Evolutionary conservation across 345 rosid species (phyloP).

Genomic region (Moricandia arvensis): DNA sequence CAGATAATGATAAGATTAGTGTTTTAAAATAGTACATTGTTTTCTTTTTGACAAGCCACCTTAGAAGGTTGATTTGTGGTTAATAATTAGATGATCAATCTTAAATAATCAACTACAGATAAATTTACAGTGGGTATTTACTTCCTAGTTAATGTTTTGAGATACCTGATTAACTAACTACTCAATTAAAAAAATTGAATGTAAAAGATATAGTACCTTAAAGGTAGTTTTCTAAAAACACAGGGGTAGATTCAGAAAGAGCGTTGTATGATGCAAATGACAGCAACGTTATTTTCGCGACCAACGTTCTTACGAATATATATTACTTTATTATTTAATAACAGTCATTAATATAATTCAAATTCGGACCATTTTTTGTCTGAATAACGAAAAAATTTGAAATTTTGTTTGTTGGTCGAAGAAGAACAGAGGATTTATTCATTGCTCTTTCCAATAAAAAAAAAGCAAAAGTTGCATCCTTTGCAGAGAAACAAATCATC

Average conservation of each 20-base stretch:
- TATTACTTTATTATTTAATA: background rate
- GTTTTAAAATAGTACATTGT: background rate
- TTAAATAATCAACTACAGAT: too few relatives aligned
- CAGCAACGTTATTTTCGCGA: conserved; percentile 9
- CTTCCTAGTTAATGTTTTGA: too few relatives aligned
- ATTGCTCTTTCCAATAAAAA: conserved; percentile 13
- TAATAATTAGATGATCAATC: too few relatives aligned
- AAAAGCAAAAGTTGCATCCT: conserved; percentile 32
- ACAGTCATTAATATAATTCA: conserved; percentile 16
- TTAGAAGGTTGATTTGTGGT: too few relatives aligned
- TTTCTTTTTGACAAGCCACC: too few relatives aligned
- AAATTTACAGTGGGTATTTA: too few relatives aligned
- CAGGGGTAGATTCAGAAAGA: background rate
- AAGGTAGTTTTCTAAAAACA: background rate
- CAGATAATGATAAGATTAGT: background rate
- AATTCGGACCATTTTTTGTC: conserved; percentile 25
- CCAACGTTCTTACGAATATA: conserved; percentile 1
- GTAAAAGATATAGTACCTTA: too few relatives aligned
- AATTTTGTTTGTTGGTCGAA: conserved; percentile 34
- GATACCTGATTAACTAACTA: too few relatives aligned
- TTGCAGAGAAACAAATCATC: conserved; percentile 4
- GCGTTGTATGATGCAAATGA: background rate
- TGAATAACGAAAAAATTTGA: conserved; percentile 20
- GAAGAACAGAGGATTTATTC: conserved; percentile 37
- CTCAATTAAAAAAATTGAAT: too few relatives aligned